These are phyloP conservation scores for Paratinospora sagittata DNA, from an alignment of 164 flowering plant species.

Conservation along the genomic window DNA sequence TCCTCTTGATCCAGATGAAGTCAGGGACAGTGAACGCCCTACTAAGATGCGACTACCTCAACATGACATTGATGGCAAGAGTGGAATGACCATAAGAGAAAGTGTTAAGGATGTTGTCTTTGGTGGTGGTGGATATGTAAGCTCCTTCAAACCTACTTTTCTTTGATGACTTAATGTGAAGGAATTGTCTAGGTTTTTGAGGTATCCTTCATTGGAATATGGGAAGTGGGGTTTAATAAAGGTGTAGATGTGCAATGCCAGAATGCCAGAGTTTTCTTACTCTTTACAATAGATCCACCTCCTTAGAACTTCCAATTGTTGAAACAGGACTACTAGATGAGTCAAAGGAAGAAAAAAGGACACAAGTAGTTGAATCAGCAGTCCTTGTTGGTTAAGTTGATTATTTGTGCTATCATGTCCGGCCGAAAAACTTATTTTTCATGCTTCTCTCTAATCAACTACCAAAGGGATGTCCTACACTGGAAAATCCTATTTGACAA, in stretches of 20 bases:
- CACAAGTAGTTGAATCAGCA: not conserved
- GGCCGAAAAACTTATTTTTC: not conserved
- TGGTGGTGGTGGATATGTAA: constrained; percentile 91
- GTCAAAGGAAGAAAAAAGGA: not conserved
- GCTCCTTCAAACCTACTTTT: constrained; percentile 18
- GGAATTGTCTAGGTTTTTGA: not conserved
- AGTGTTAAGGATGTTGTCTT: constrained; percentile 87
- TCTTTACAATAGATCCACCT: not conserved
- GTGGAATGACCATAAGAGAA: constrained; percentile 76
- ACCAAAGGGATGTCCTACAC: not conserved
- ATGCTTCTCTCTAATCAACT: not conserved
- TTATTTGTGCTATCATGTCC: not conserved
- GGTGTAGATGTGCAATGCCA: not conserved
- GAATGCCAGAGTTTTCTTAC: not conserved
- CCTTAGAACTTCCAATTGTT: no score
- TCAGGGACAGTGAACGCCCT: constrained; percentile 92
- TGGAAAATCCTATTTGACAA: not conserved
- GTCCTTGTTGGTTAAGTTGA: not conserved
- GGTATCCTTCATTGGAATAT: not conserved
- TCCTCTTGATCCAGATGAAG: constrained; percentile 93
- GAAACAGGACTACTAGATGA: no score
- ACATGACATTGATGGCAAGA: constrained; percentile 49
- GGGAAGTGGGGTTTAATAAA: not conserved
- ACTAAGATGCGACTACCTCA: constrained; percentile 88
- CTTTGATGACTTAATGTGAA: constrained; percentile 4